Evolutionary conservation across 2,329 filamentous ascomycete species (phyloP), one percentile per base, ranked within the genome.

Genomic region (Cryphonectria naterciae): DNA sequence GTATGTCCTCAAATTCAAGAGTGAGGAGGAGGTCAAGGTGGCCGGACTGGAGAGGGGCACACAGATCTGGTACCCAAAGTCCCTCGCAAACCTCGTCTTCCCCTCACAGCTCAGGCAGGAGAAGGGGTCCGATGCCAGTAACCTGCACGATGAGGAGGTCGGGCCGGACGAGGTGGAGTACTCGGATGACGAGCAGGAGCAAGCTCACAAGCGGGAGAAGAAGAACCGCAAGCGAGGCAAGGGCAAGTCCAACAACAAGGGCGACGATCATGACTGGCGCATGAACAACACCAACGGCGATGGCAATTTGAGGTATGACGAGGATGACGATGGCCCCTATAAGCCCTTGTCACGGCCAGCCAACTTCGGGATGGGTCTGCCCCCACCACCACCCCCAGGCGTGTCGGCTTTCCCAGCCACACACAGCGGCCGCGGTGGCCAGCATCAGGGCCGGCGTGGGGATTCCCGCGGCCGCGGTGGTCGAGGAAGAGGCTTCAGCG

Each of bases 141-240:
- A 98, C 78, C 87, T 97, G 68, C 92, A 97, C 80, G 96, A 98
- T 75, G 96, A 99, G 80, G 95, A 98, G 82, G 87, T 94, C 10
- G 90, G 83, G 22, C 91, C 92, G 43, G 93, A 97, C 52, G 95
- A 98, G 79, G 88, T 94, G 75, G 96, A 98, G 78, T 98, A 98
- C 79, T 98, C 95, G 0, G 96, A 99, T 75, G 96, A 99, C 77
- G 96, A 99, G 81, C 92, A 93, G 75, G 96, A 99, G 81, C 92
- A 92, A 10, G 93, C 94, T 76, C 89, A 94, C 78, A 97, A 92
- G 82, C 84, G 88, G 70, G 86, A 87, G 72, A 76, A 89, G 67
- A 94, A 94, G 81, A 86, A 90, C 73, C 91, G 91, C 80, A 89
- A 87, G 76, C 81, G 78, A 72, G 84, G 83, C 68, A 88, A 85